These are phyloP conservation scores for Lasiodiplodia citricola DNA, from an alignment of 2,329 filamentous ascomycete genomes.

Conservation along the genomic window DNA sequence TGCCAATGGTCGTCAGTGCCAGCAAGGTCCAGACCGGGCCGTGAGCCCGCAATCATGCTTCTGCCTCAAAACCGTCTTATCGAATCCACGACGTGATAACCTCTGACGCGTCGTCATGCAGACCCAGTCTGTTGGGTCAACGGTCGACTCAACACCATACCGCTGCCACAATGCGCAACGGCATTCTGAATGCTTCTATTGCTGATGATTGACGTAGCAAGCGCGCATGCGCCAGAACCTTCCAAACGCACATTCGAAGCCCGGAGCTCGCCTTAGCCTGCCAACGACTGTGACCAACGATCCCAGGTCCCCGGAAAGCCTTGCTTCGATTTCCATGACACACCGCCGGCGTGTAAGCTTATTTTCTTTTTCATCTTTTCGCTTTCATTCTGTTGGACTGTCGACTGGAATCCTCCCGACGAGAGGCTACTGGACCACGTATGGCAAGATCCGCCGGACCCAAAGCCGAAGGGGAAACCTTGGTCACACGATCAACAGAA, in stretches of 20 bases:
- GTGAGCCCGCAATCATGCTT: background rate
- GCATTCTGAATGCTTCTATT: background rate
- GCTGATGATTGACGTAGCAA: background rate
- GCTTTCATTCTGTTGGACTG: background rate
- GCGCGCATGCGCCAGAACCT: background rate
- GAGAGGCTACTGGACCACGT: background rate
- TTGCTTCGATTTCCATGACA: background rate
- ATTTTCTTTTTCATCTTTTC: background rate
- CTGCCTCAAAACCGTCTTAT: background rate
- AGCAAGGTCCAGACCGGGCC: conserved; percentile 10
- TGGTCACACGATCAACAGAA: conserved; percentile 22
- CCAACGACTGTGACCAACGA: background rate
- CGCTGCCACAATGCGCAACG: background rate
- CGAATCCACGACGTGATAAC: background rate
- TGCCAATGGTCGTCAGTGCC: background rate
- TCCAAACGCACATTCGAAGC: background rate
- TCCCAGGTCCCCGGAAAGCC: background rate
- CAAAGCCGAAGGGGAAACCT: background rate
- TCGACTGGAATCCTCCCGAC: background rate
- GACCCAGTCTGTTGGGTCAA: background rate
- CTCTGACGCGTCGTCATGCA: conserved; percentile 4
- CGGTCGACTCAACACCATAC: conserved; percentile 16
- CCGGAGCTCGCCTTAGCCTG: background rate
- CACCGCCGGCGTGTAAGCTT: background rate
- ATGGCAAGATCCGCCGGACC: conserved; percentile 3